Conservation (phyloP, 768 basidiomycete species). For the Mycena chlorophos region DNA sequence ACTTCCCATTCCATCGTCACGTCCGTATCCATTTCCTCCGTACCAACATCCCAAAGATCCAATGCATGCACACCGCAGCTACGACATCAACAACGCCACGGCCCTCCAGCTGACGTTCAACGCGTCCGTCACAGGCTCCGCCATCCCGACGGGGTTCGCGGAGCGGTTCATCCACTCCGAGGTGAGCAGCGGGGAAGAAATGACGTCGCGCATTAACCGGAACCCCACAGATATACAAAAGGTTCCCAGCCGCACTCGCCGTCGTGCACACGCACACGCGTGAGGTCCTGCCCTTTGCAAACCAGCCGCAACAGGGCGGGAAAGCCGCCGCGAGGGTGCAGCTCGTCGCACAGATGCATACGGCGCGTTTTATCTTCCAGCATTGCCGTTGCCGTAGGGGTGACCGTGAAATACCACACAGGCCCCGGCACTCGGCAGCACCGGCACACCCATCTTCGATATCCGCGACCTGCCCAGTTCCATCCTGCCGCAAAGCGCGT, state of each 20-base stretch:
- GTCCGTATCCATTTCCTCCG: not conserved
- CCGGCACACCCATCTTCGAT: conserved; percentile 23
- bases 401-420: too few species aligned
- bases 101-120: conserved; percentile 23
- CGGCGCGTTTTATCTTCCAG: conserved; percentile 13
- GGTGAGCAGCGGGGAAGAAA: conserved; percentile 15
- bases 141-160: conserved; percentile 22
- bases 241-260: conserved; percentile 21
- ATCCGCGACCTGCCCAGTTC: conserved; percentile 11
- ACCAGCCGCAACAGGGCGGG: too few species aligned
- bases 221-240: conserved; percentile 18
- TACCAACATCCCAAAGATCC: not conserved
- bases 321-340: conserved; percentile 5
- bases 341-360: conserved; percentile 19
- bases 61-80: conserved; percentile 17
- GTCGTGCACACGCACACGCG: conserved; percentile 22
- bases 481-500: conserved; percentile 11
- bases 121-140: conserved; percentile 18
- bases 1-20: conserved; percentile 25
- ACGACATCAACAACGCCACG: conserved; percentile 25
- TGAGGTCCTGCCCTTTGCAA: conserved; percentile 25
- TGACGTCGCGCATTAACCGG: too few species aligned
- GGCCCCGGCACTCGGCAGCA: conserved; percentile 14
- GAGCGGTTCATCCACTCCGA: conserved; percentile 27
- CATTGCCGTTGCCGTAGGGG: too few species aligned